Evolutionary conservation across 805 yeast genomes (phyloP).

Genomic region (Lipomyces yamadae): DNA sequence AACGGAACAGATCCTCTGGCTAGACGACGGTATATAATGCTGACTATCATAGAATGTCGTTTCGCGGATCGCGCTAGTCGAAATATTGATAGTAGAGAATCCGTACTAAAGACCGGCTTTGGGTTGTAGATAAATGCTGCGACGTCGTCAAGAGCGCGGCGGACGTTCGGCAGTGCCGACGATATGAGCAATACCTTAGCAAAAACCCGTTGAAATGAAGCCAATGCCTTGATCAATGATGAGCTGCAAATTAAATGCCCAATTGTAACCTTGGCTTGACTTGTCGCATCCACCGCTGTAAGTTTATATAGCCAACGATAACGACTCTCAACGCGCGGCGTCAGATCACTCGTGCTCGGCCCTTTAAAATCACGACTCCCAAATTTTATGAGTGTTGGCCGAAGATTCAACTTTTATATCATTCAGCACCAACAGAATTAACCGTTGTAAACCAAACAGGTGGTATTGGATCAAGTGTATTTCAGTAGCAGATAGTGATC

Average conservation of each 20-base stretch:
- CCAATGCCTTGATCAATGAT: neutral
- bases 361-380: too few species aligned
- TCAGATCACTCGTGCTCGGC: too few species aligned
- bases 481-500: neutral
- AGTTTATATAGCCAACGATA: neutral
- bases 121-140: neutral
- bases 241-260: neutral
- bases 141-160: neutral
- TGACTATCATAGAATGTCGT: slow-evolving; percentile 1
- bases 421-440: too few species aligned
- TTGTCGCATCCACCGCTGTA: neutral
- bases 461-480: too few species aligned
- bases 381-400: too few species aligned
- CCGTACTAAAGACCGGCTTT: neutral
- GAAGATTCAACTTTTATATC: too few species aligned
- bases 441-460: too few species aligned
- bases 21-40: neutral
- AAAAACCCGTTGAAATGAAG: neutral
- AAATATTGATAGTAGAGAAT: neutral
- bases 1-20: neutral
- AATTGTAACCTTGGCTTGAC: neutral
- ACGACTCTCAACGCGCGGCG: too few species aligned
- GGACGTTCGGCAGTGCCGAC: neutral
- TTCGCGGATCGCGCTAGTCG: neutral
- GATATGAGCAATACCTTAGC: neutral